Evolutionary conservation across 1,284 basidiomycete genomes (phyloP).

Genomic region (Tetrapyrgos nigripes): DNA sequence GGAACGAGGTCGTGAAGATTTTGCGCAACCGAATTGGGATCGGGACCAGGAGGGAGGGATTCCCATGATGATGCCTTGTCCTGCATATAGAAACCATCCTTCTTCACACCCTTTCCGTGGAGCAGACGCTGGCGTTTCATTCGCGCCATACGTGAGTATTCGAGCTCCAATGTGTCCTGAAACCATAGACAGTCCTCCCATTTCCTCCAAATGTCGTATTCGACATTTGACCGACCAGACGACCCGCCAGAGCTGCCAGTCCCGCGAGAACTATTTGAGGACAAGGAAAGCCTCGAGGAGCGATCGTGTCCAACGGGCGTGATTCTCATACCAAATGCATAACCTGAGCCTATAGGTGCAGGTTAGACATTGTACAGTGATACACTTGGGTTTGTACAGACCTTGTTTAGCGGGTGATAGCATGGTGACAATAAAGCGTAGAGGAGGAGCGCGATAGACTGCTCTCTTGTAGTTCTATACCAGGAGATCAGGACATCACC

Average conservation of each 20-base stretch:
- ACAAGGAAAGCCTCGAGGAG: too few species aligned
- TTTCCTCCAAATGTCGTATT: constrained; percentile 76
- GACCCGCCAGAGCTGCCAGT: constrained; percentile 26
- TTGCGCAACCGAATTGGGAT: constrained; percentile 69
- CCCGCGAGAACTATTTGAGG: constrained; percentile 37
- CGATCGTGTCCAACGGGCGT: constrained; percentile 48
- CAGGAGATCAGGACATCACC: constrained; percentile 1
- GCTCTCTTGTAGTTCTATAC: constrained; percentile 58
- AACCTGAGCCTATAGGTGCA: constrained; percentile 54
- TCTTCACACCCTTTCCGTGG: constrained; percentile 77
- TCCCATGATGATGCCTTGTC: constrained; percentile 82
- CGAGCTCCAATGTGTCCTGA: constrained; percentile 69
- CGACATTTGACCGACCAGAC: constrained; percentile 25
- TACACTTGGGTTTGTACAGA: constrained; percentile 31
- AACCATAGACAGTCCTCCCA: constrained; percentile 84
- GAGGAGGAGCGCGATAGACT: constrained; percentile 63
- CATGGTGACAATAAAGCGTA: constrained; percentile 62
- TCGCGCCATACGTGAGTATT: constrained; percentile 66
- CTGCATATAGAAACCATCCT: constrained; percentile 72
- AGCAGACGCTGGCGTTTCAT: constrained; percentile 67
- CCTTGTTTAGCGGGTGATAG: constrained; percentile 66
- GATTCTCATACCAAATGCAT: constrained; percentile 69
- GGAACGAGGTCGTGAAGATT: constrained; percentile 73
- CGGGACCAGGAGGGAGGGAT: constrained; percentile 82
- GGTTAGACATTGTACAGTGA: too few species aligned